Percentiles rank a stretch among this genome's conserved stretches.
These are phyloP conservation scores for Austroboletus eburneus DNA, from an alignment of 768 basidiomycete species.

Conservation along the genomic window DNA sequence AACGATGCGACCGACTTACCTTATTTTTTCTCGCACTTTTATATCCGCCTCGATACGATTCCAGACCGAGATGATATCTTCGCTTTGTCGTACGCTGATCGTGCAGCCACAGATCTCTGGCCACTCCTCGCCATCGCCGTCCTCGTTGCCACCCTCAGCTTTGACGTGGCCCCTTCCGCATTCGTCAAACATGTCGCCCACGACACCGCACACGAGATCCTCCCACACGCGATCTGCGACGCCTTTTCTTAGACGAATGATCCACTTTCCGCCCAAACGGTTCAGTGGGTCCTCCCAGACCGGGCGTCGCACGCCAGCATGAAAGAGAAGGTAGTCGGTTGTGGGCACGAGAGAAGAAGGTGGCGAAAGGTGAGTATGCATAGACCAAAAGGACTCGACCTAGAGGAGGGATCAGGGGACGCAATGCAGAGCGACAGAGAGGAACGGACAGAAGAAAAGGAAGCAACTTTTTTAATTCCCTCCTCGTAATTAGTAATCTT, in stretches of 20 bases:
- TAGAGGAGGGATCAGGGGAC: slow-evolving; percentile 27
- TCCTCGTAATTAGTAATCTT: slow-evolving; percentile 92
- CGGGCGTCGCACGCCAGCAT: slow-evolving; percentile 77
- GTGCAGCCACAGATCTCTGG: slow-evolving; percentile 94
- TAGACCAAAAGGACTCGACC: slow-evolving; percentile 95
- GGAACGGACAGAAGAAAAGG: slow-evolving; percentile 74
- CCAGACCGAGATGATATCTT: slow-evolving; percentile 95
- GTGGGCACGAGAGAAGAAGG: slow-evolving; percentile 83
- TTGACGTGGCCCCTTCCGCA: slow-evolving; percentile 37
- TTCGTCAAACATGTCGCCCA: slow-evolving; percentile 87
- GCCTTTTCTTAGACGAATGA: slow-evolving; percentile 87
- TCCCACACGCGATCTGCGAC: slow-evolving; percentile 91
- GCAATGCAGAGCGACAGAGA: background rate
- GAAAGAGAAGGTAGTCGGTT: slow-evolving; percentile 93
- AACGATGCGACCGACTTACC: slow-evolving; percentile 48
- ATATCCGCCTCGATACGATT: slow-evolving; percentile 76
- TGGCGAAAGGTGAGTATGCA: slow-evolving; percentile 87
- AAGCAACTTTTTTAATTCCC: slow-evolving; percentile 88
- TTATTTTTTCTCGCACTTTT: slow-evolving; percentile 74
- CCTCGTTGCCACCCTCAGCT: slow-evolving; percentile 32
- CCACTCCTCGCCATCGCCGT: slow-evolving; percentile 43
- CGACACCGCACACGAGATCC: slow-evolving; percentile 77
- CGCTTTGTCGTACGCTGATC: slow-evolving; percentile 86
- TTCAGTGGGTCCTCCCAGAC: slow-evolving; percentile 97
- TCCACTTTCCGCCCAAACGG: slow-evolving; percentile 88